Percentiles rank a stretch among this genome's conserved stretches.
Evolutionary conservation across 208 protist species (phyloP).

Genomic region (Angomonas deanei): DNA sequence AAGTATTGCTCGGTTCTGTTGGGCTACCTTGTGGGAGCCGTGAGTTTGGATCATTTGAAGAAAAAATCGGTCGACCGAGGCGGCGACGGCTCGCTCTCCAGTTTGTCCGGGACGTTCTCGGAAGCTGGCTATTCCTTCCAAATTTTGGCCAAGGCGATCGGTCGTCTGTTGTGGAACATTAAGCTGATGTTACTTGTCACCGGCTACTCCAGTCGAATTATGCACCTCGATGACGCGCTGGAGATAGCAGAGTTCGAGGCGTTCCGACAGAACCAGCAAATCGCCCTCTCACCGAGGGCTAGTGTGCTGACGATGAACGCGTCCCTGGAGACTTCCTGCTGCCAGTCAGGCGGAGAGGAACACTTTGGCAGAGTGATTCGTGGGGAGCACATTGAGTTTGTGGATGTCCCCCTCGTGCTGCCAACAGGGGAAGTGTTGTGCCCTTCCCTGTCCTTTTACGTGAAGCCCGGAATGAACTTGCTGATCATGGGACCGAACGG

Average conservation of each 20-base stretch:
- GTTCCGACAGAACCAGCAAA: slow-evolving; percentile 16
- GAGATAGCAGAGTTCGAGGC: slow-evolving; percentile 24
- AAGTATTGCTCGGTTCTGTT: slow-evolving; percentile 57
- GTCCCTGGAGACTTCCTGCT: background rate
- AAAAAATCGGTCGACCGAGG: background rate
- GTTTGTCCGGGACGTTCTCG: slow-evolving; percentile 13
- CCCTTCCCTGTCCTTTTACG: slow-evolving; percentile 58
- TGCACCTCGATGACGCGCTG: slow-evolving; percentile 34
- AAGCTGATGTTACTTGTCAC: slow-evolving; percentile 31
- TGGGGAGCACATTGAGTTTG: slow-evolving; percentile 80
- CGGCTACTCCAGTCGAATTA: slow-evolving; percentile 53
- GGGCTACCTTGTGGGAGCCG: slow-evolving; percentile 30
- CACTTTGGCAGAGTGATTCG: slow-evolving; percentile 22
- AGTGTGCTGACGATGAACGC: slow-evolving; percentile 9
- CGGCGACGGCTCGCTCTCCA: slow-evolving; percentile 1
- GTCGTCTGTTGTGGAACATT: slow-evolving; percentile 39
- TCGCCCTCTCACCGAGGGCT: slow-evolving; percentile 11
- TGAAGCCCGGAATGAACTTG: slow-evolving; percentile 78
- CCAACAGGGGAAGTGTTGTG: slow-evolving; percentile 61
- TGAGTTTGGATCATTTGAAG: slow-evolving; percentile 7
- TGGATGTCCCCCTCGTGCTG: slow-evolving; percentile 56
- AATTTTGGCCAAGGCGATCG: slow-evolving; percentile 37
- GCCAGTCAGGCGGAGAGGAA: background rate
- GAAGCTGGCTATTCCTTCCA: slow-evolving; percentile 33
- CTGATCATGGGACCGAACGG: slow-evolving; percentile 91